Conservation (phyloP, 345 rosid species). For the Dipteronia sinensis region DNA sequence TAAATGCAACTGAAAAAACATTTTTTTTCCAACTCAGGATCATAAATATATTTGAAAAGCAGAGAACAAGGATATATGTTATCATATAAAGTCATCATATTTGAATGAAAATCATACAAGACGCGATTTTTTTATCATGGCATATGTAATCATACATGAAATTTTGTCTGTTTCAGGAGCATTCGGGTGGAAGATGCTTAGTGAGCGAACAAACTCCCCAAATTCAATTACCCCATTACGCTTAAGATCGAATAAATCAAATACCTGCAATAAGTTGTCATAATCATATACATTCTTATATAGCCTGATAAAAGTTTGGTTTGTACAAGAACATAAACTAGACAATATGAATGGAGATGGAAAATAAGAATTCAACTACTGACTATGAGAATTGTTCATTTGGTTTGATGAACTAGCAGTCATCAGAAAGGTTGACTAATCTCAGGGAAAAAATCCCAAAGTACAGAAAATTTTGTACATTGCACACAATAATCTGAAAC, state of each 20-base stretch:
- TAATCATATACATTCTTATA: not conserved
- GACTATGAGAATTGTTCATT: too few relatives aligned
- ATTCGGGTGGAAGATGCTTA: slow-evolving; percentile 68
- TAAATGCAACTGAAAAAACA: slow-evolving; percentile 57
- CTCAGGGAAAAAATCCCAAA: not conserved
- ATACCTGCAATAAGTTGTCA: slow-evolving; percentile 46
- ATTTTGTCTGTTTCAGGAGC: slow-evolving; percentile 53
- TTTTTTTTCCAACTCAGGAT: not conserved
- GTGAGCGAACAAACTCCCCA: slow-evolving; percentile 69
- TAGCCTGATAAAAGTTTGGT: not conserved
- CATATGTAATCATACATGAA: slow-evolving; percentile 39
- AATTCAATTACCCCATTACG: slow-evolving; percentile 67
- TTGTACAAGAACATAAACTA: not conserved
- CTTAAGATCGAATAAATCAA: slow-evolving; percentile 59
- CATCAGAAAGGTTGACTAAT: not conserved
- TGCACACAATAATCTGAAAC: not conserved
- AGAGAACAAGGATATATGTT: not conserved
- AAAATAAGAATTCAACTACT: not conserved
- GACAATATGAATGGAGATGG: not conserved
- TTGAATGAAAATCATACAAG: not conserved
- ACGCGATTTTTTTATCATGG: not conserved
- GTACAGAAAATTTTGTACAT: not conserved
- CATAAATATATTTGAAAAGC: not conserved
- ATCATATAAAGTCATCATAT: not conserved
- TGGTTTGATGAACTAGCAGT: too few relatives aligned